Evolutionary conservation across 2,329 filamentous ascomycete species (phyloP).

Genomic region (Leptodontidium sp.): DNA sequence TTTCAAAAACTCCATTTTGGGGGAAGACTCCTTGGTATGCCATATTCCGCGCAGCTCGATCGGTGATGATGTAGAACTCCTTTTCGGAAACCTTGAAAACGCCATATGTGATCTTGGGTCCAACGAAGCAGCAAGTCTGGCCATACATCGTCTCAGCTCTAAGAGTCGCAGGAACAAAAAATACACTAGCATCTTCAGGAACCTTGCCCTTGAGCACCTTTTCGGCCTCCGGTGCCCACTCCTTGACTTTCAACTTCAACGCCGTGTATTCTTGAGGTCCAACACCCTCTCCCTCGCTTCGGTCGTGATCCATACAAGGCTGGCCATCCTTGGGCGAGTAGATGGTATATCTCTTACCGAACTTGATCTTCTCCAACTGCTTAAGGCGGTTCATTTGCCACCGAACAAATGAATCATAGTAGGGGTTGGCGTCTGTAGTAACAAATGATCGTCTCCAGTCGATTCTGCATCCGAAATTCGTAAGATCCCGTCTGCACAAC

Average conservation of each 20-base stretch:
- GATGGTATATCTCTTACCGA: constrained; percentile 91
- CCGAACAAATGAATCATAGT: constrained; percentile 92
- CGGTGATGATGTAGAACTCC: constrained; percentile 85
- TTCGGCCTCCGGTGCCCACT: constrained; percentile 83
- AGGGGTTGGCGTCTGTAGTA: constrained; percentile 95
- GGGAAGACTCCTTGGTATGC: constrained; percentile 89
- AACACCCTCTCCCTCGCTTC: constrained; percentile 81
- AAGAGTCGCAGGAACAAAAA: constrained; percentile 90
- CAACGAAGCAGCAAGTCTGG: constrained; percentile 94
- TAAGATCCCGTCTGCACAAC: constrained; percentile 80
- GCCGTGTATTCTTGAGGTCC: constrained; percentile 92
- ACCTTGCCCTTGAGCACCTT: constrained; percentile 79
- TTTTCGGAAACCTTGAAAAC: constrained; percentile 81
- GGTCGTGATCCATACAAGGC: constrained; percentile 88
- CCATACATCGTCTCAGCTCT: constrained; percentile 99
- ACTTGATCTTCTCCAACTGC: constrained; percentile 91
- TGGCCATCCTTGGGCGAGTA: constrained; percentile 91
- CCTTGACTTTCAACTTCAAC: constrained; percentile 87
- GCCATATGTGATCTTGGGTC: constrained; percentile 88
- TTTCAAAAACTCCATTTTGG: constrained; percentile 76
- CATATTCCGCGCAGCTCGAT: constrained; percentile 92
- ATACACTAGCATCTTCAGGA: constrained; percentile 80
- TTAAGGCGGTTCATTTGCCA: constrained; percentile 98
- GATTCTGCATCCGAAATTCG: constrained; percentile 83
- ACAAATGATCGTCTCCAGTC: constrained; percentile 95